Evolutionary conservation across 2,329 filamentous ascomycete genomes (phyloP).

Genomic region (Beauveria scarabaeidicola): DNA sequence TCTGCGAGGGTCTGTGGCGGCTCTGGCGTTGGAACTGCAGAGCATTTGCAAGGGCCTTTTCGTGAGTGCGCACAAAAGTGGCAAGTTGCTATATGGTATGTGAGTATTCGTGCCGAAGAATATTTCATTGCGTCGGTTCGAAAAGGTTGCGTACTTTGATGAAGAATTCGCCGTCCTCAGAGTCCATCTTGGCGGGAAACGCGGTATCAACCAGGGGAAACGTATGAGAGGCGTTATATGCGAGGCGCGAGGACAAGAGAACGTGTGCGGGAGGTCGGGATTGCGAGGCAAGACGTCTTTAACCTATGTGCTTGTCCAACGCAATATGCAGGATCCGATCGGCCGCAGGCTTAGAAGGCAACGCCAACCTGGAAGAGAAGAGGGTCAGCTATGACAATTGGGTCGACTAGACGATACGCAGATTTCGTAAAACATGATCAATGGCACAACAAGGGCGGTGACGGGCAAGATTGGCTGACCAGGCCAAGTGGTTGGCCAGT

Average conservation of each 20-base stretch:
- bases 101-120: slow-evolving; percentile 22
- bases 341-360: slow-evolving; percentile 9
- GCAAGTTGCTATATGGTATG: slow-evolving; percentile 68
- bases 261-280: background rate
- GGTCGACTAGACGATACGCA: background rate
- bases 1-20: slow-evolving; percentile 62
- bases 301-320: background rate
- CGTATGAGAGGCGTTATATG: background rate
- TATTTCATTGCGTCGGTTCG: background rate
- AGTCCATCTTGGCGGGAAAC: slow-evolving; percentile 59
- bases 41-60: slow-evolving; percentile 94
- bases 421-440: background rate
- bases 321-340: slow-evolving; percentile 6
- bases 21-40: slow-evolving; percentile 68
- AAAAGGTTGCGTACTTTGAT: slow-evolving; percentile 56
- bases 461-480: background rate
- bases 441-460: background rate
- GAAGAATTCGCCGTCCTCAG: slow-evolving; percentile 83
- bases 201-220: slow-evolving; percentile 21
- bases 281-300: slow-evolving; percentile 1
- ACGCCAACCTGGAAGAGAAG: slow-evolving; percentile 1
- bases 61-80: slow-evolving; percentile 91
- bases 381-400: background rate
- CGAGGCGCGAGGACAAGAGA: background rate
- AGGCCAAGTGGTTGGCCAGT: background rate